Evolutionary conservation across 2,329 filamentous ascomycete species (phyloP).

Genomic region (Fusarium zealandicum): DNA sequence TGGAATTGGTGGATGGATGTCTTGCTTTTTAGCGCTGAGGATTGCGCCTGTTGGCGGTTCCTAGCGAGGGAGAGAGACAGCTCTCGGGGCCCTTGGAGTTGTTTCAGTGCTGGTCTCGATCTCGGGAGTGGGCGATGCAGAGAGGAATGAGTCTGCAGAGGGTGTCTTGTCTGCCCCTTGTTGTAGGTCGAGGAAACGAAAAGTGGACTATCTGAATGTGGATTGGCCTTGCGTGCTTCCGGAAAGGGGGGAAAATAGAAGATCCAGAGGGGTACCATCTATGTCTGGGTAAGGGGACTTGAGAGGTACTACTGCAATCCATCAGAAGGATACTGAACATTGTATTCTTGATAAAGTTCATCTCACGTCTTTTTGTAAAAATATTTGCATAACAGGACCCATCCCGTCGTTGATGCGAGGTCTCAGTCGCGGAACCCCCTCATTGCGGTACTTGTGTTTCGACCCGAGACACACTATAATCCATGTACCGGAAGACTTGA

Average conservation of each 20-base stretch:
- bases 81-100: not conserved
- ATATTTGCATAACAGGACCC: no score
- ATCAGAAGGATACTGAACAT: not conserved
- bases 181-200: constrained; percentile 2
- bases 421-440: no score
- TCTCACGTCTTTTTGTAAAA: no score
- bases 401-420: no score
- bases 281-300: constrained; percentile 23
- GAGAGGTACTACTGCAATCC: constrained; percentile 6
- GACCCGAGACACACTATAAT: no score
- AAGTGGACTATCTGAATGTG: constrained; percentile 9
- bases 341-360: no score
- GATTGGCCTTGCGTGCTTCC: constrained; percentile 11
- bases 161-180: constrained; percentile 16
- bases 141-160: not conserved
- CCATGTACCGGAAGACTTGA: no score
- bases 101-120: not conserved
- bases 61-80: not conserved
- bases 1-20: not conserved
- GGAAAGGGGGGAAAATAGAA: constrained; percentile 30
- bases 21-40: constrained; percentile 3
- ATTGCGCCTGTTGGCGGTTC: constrained; percentile 12
- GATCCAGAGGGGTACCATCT: constrained; percentile 22
- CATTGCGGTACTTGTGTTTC: no score
- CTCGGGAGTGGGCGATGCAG: not conserved